These are phyloP conservation scores for Cryphonectria nitschkei DNA, from an alignment of 2,329 filamentous ascomycete genomes.

Conservation along the genomic window DNA sequence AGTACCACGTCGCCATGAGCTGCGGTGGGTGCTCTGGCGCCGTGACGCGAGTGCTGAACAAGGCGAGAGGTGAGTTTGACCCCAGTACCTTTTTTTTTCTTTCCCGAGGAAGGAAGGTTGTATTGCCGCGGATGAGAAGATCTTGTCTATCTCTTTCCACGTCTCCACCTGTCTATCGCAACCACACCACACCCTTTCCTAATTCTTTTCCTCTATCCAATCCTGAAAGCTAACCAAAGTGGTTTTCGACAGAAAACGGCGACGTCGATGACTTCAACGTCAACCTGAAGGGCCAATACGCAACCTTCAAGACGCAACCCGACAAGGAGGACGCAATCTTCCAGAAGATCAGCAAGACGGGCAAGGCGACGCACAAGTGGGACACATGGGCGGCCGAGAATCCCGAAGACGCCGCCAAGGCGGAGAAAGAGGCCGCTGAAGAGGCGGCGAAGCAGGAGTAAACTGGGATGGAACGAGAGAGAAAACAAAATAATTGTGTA, in stretches of 20 bases:
- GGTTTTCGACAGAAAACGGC: slow-evolving; percentile 54
- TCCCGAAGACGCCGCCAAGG: slow-evolving; percentile 45
- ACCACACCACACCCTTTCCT: neutral
- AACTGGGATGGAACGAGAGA: neutral
- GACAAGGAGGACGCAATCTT: slow-evolving; percentile 76
- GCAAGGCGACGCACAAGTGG: slow-evolving; percentile 79
- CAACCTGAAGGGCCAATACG: slow-evolving; percentile 83
- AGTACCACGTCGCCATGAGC: slow-evolving; percentile 92
- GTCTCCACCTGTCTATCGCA: neutral
- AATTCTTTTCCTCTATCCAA: too few relatives aligned
- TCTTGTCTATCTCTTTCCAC: slow-evolving; percentile 4
- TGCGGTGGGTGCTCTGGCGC: slow-evolving; percentile 97
- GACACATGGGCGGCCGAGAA: slow-evolving; percentile 68
- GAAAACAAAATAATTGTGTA: neutral
- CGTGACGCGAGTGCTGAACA: slow-evolving; percentile 88
- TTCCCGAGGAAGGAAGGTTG: neutral
- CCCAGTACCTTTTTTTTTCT: neutral
- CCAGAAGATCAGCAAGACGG: slow-evolving; percentile 90
- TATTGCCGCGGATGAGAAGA: neutral
- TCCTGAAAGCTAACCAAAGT: neutral
- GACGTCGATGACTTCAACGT: slow-evolving; percentile 81
- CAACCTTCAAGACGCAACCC: slow-evolving; percentile 72
- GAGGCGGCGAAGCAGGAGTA: slow-evolving; percentile 7
- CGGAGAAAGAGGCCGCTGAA: neutral
- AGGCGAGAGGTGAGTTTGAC: slow-evolving; percentile 71